These are phyloP conservation scores for Acacia confusa DNA, from an alignment of 306 rosid genomes.

Conservation along the genomic window DNA sequence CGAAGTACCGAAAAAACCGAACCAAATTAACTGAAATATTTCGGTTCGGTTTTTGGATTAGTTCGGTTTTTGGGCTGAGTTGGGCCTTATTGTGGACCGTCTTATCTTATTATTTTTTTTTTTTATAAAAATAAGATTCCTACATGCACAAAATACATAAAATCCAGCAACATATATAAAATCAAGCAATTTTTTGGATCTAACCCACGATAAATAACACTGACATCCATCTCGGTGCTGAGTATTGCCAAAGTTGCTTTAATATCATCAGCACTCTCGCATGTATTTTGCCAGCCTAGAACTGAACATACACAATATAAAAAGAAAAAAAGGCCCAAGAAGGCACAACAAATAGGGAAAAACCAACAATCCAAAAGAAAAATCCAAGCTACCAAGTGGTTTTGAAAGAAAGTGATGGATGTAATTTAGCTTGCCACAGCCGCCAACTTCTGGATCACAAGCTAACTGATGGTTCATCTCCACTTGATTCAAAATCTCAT, in stretches of 20 bases:
- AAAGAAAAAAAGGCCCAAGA: constrained; percentile 21
- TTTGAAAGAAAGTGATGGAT: constrained; percentile 86
- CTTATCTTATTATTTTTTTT: too few species aligned
- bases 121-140: too few species aligned
- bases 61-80: too few species aligned
- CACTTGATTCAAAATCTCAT: constrained; percentile 76
- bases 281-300: constrained; percentile 94
- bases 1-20: too few species aligned
- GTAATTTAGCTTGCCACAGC: constrained; percentile 90
- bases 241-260: constrained; percentile 72
- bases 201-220: constrained; percentile 83
- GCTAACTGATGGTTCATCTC: constrained; percentile 92
- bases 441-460: constrained; percentile 81
- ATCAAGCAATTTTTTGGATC: constrained; percentile 74
- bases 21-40: too few species aligned
- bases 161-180: too few species aligned
- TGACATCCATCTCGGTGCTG: constrained; percentile 72
- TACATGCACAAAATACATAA: too few species aligned
- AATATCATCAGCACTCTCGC: constrained; percentile 84
- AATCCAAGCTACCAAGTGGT: constrained; percentile 69
- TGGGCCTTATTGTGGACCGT: too few species aligned
- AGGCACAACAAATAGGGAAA: background rate
- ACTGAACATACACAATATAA: constrained; percentile 54
- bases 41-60: too few species aligned
- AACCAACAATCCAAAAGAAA: constrained; percentile 16